Base-by-base conservation (phyloP, 176 grass and related monocot species). In the Oropetium thomaeum region DNA sequence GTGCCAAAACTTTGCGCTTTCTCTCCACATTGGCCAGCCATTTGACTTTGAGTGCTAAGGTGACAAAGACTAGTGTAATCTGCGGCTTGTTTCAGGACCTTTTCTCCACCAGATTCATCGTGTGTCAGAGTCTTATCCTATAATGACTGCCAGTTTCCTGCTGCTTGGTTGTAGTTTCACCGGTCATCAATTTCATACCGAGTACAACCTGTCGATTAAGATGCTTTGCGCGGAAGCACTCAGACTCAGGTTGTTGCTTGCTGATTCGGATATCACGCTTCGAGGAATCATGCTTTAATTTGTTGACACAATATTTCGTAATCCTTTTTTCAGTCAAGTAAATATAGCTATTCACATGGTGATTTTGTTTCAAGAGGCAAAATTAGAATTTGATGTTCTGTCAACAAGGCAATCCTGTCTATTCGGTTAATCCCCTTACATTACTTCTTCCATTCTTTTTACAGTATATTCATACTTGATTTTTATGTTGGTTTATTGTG, bases 81-180 rank as follows among this genome's bases (percentile, higher is more conserved):
- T 16, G 57, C 30, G 47, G 22, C 67, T 17, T 72, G 5, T 40
- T 38, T 11, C 77, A 58, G 42, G 19, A 2, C 9, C 20, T 45
- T 29, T 17, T 7, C 10, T 16, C 42, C 42, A 39, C 14, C 6
- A 1, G 7, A 25, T 71, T 10, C 63, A 26, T 62, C 23, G 43
- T 17, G 25, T 40, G 33, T 54, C 33, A 74, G n/a, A 17, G 34
- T 54, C 45, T 81, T 81, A 81, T 64, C 79, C 34, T 30, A 14
- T 32, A 1, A 25, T 33, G 28, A 34, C 32, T 48, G 31, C 43
- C 40, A 32, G 58, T 27, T 75, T 29, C 55, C 25, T 74, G 4
- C 10, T 62, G 73, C 41, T 47, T 62, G 57, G 57, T 75, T 62
- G 23, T 23, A 15, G 19, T 40, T 75, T 61, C 71, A 31, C 20